Percentiles rank a stretch among this genome's conserved stretches.
Evolutionary conservation across 179 eudicot genomes (phyloP).

Genomic region (Gypsophila paniculata): DNA sequence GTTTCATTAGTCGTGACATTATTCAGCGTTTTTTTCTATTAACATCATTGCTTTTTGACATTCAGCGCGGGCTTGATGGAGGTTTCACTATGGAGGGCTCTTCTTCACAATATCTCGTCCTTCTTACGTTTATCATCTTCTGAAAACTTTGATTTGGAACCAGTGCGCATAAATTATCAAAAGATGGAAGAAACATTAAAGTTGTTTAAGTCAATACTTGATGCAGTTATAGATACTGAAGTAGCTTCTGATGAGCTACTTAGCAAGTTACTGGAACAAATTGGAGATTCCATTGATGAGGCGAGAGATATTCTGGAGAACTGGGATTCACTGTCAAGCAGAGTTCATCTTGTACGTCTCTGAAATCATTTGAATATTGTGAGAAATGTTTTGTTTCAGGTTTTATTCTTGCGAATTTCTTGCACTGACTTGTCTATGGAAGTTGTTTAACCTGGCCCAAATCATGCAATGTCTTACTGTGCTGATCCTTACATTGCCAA

Average conservation of each 20-base stretch:
- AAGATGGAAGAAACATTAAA: conserved; percentile 71
- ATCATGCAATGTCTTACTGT: neutral
- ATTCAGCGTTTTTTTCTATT: neutral
- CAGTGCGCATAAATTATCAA: conserved; percentile 51
- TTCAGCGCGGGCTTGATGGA: conserved; percentile 63
- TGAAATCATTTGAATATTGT: conserved; percentile 5
- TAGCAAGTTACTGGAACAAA: conserved; percentile 47
- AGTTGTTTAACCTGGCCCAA: neutral
- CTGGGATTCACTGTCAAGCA: conserved; percentile 83
- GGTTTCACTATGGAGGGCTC: conserved; percentile 68
- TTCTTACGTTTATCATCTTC: conserved; percentile 42
- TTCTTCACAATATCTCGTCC: conserved; percentile 63
- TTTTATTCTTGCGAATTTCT: neutral
- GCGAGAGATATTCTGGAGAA: conserved; percentile 60
- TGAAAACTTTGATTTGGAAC: conserved; percentile 50
- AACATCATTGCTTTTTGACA: neutral
- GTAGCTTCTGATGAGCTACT: conserved; percentile 50
- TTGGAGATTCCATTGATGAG: conserved; percentile 51
- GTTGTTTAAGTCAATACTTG: conserved; percentile 66
- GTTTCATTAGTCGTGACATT: neutral
- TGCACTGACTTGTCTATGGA: neutral
- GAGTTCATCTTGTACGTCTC: conserved; percentile 77
- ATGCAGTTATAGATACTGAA: conserved; percentile 54
- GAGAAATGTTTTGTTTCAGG: neutral
- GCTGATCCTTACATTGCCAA: neutral